phyloP scores from a whole-genome alignment of 2,329 filamentous ascomycete species.

The Colletotrichum echinochloae region DNA sequence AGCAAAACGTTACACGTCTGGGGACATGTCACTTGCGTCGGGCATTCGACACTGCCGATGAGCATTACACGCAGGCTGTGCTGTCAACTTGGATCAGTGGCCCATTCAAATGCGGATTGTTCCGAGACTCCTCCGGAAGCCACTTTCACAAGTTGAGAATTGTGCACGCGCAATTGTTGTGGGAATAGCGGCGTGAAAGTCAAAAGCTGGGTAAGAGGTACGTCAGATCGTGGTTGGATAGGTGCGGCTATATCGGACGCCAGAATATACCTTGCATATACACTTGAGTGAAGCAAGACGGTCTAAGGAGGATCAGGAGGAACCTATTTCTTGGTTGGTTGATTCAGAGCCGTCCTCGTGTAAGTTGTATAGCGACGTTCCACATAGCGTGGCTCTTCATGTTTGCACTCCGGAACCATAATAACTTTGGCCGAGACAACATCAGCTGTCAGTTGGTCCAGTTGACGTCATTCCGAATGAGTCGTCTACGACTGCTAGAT shows the following conservation, averaged over 20 bases:
- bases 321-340: background rate
- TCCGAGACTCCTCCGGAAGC: background rate
- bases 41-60: background rate
- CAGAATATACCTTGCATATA: background rate
- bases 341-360: background rate
- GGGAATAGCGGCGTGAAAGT: background rate
- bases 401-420: background rate
- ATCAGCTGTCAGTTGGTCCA: background rate
- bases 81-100: background rate
- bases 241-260: background rate
- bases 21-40: background rate
- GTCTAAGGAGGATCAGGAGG: background rate
- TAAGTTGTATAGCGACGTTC: background rate
- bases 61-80: background rate
- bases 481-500: too few relatives aligned
- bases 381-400: background rate
- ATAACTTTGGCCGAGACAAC: background rate
- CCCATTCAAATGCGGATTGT: background rate
- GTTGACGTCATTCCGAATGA: background rate
- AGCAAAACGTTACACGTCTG: background rate
- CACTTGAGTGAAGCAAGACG: background rate
- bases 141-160: background rate
- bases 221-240: background rate
- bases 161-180: background rate
- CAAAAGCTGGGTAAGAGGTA: background rate